Evolutionary conservation across 352 stramenopile species (phyloP).

Genomic region (Pythium scleroteichum): DNA sequence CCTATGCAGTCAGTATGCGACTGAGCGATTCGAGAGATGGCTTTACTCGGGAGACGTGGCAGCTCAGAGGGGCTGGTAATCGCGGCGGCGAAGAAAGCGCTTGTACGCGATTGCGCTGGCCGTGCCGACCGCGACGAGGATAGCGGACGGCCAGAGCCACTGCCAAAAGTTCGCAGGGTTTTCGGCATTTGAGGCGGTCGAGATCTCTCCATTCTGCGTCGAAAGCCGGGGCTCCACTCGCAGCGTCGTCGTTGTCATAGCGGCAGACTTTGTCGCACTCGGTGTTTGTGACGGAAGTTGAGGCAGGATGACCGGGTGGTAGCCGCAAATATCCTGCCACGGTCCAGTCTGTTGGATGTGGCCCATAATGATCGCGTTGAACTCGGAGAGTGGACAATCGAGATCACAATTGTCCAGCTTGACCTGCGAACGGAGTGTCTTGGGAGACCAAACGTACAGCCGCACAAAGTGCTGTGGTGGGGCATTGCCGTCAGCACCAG

Average conservation of each 20-base stretch:
- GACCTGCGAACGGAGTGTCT: constrained; percentile 45
- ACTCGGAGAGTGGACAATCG: constrained; percentile 59
- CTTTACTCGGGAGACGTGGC: not conserved
- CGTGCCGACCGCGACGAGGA: constrained; percentile 41
- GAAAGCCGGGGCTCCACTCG: not conserved
- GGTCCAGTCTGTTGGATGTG: constrained; percentile 60
- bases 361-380: constrained; percentile 52
- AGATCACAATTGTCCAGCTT: constrained; percentile 62
- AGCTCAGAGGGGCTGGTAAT: constrained; percentile 34
- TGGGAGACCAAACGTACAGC: constrained; percentile 74
- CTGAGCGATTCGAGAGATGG: not conserved
- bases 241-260: not conserved
- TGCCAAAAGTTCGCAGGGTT: constrained; percentile 31
- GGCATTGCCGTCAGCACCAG: constrained; percentile 21
- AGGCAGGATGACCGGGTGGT: constrained; percentile 35
- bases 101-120: constrained; percentile 46
- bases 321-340: constrained; percentile 76
- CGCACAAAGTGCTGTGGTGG: constrained; percentile 48
- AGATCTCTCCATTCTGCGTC: not conserved
- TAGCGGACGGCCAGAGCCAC: constrained; percentile 35
- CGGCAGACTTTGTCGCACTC: not conserved
- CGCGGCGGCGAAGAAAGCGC: constrained; percentile 42
- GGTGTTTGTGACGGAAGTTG: constrained; percentile 5
- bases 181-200: constrained; percentile 4
- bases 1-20: not conserved